A percentile compares a stretch with the other conserved stretches of the same genome.
Conservation (phyloP, 305 asterid species). For the Solanum hybrid region DNA sequence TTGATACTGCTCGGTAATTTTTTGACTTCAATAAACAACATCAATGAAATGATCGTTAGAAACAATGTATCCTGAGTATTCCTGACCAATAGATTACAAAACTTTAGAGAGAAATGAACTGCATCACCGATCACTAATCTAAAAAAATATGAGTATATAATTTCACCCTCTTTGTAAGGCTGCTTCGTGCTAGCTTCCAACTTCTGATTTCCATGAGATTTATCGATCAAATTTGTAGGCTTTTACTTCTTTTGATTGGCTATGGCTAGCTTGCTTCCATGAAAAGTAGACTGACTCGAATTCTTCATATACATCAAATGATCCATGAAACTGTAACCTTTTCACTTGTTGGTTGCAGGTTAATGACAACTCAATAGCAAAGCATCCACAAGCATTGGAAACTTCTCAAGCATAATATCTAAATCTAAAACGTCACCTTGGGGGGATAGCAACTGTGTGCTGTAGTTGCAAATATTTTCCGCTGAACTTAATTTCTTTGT, state of each 20-base stretch:
- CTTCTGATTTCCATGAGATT: neutral
- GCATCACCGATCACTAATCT: neutral
- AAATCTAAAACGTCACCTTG: neutral
- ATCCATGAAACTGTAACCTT: neutral
- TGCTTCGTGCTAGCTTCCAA: no score
- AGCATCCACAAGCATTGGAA: neutral
- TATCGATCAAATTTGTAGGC: neutral
- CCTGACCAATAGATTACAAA: no score
- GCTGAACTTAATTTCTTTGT: neutral
- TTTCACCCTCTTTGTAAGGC: neutral
- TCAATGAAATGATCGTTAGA: no score
- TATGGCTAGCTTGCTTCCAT: neutral
- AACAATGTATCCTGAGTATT: no score
- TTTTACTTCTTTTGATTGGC: neutral
- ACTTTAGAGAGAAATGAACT: neutral
- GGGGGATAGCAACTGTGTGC: neutral
- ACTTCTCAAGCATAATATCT: neutral
- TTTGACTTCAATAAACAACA: no score
- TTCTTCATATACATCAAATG: neutral
- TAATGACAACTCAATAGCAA: neutral
- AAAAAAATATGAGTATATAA: no score
- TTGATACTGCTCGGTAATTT: no score
- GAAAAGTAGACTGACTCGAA: neutral
- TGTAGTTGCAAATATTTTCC: neutral
- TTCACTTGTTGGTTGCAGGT: neutral